Evolutionary conservation across 805 yeast genomes (phyloP).

Genomic region (Wickerhamiella slavikovae): DNA sequence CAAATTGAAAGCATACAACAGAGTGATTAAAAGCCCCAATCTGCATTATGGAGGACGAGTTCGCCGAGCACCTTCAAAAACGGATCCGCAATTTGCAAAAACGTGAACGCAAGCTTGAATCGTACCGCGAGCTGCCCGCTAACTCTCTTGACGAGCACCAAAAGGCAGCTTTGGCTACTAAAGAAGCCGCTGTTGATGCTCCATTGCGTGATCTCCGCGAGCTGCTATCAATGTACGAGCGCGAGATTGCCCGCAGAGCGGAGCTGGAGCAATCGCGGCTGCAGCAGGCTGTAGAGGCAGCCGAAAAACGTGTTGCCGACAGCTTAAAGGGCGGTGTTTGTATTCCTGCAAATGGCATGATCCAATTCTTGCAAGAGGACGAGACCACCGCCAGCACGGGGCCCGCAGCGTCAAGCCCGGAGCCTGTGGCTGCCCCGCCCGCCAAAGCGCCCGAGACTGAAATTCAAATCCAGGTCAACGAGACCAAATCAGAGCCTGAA

Average conservation of each 20-base stretch:
- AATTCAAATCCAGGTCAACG: too few species aligned
- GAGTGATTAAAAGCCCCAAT: too few species aligned
- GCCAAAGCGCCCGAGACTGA: too few species aligned
- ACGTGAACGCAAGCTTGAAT: constrained; percentile 18
- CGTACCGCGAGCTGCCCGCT: constrained; percentile 14
- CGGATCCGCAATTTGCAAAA: constrained; percentile 20
- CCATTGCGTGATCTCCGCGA: constrained; percentile 19
- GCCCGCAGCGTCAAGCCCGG: neutral
- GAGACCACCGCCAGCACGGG: constrained; percentile 2
- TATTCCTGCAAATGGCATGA: constrained; percentile 1
- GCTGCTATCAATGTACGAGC: constrained; percentile 9
- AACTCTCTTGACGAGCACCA: constrained; percentile 18
- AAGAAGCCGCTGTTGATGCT: constrained; percentile 15
- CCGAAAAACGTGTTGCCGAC: constrained; percentile 6
- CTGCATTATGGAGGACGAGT: constrained; percentile 6
- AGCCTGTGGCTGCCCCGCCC: neutral
- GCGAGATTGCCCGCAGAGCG: constrained; percentile 6
- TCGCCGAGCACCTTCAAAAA: constrained; percentile 11
- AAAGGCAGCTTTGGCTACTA: constrained; percentile 15
- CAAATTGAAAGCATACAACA: too few species aligned
- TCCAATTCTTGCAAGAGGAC: constrained; percentile 7
- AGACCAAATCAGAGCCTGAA: neutral
- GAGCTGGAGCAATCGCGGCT: constrained; percentile 5
- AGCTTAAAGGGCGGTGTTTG: neutral
- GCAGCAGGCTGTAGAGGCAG: constrained; percentile 5